These are phyloP conservation scores for Serendipita sp. DNA, from an alignment of 768 basidiomycete species.

Conservation along the genomic window DNA sequence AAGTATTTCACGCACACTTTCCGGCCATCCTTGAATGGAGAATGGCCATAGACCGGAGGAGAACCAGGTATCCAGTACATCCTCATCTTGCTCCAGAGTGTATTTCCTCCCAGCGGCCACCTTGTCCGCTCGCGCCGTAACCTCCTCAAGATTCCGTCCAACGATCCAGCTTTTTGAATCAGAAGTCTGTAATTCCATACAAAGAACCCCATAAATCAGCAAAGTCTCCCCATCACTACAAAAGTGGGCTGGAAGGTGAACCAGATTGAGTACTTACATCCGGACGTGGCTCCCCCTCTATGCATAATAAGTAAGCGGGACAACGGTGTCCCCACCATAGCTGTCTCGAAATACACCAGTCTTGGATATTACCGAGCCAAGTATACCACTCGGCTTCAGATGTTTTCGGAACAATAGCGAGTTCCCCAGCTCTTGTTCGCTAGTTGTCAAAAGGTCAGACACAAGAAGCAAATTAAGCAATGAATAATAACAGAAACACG, in stretches of 20 bases:
- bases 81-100: conserved; percentile 80
- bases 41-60: conserved; percentile 96
- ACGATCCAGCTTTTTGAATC: conserved; percentile 86
- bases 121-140: conserved; percentile 52
- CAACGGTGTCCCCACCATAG: conserved; percentile 98
- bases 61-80: conserved; percentile 99
- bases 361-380: conserved; percentile 90
- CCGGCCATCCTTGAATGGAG: conserved; percentile 95
- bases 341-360: conserved; percentile 98
- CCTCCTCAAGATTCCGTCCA: conserved; percentile 64
- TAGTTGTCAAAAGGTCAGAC: conserved; percentile 19
- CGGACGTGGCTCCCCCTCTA: conserved; percentile 51
- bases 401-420: conserved; percentile 63
- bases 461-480: neutral
- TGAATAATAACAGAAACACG: too few species aligned
- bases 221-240: neutral
- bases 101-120: conserved; percentile 55
- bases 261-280: conserved; percentile 32
- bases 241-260: too few species aligned
- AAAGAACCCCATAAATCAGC: neutral
- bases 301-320: conserved; percentile 82
- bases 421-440: conserved; percentile 81
- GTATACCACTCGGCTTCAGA: conserved; percentile 92
- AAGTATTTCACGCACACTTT: conserved; percentile 37
- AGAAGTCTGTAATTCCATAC: conserved; percentile 26